phyloP scores from a whole-genome alignment of 129 eudicot genomes.

The Gnaphalium uliginosum region DNA sequence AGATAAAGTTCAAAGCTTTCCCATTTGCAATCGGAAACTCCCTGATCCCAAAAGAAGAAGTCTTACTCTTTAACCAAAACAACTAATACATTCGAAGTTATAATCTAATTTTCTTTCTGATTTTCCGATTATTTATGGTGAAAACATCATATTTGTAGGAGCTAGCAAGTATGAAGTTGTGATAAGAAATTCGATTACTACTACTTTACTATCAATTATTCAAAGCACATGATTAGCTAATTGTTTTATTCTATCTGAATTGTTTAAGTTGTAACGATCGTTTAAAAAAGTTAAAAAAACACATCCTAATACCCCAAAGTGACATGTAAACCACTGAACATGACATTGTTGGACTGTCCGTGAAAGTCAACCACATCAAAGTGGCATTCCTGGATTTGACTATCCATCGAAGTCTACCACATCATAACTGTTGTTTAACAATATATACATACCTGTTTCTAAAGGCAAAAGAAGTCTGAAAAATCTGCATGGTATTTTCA shows the following conservation, averaged over 20 bases:
- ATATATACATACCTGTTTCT: conserved; percentile 64
- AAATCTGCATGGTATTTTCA: conserved; percentile 74
- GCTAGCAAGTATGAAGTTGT: too few species aligned
- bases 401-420: too few species aligned
- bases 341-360: neutral
- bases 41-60: conserved; percentile 47
- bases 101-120: too few species aligned
- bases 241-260: neutral
- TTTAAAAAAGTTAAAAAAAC: neutral
- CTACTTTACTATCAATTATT: neutral
- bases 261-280: neutral
- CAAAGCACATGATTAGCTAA: neutral
- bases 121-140: too few species aligned
- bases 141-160: too few species aligned
- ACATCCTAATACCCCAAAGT: neutral
- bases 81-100: too few species aligned
- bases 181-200: too few species aligned
- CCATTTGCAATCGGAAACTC: conserved; percentile 71
- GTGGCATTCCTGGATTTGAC: too few species aligned
- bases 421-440: neutral
- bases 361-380: too few species aligned
- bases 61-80: neutral
- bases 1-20: conserved; percentile 73
- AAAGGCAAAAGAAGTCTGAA: conserved; percentile 62
- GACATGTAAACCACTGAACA: neutral